Conservation (phyloP, 257 asterid species). For the Primulina huaijiensis region DNA sequence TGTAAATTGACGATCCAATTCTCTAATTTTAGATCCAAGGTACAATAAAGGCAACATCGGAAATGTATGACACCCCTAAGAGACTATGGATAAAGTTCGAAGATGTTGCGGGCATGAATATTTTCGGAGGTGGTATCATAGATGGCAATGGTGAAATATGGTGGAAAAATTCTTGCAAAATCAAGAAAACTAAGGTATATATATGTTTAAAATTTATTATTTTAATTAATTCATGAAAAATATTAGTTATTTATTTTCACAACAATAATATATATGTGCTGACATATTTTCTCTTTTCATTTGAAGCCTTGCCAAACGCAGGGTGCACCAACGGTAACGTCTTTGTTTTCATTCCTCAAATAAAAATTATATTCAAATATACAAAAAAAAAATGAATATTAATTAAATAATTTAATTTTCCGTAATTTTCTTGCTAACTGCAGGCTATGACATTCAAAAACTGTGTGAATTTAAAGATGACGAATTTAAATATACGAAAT, state of each 20-base stretch:
- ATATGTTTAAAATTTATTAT: neutral
- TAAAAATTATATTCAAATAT: neutral
- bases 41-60: conserved; percentile 53
- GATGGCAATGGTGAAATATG: conserved; percentile 82
- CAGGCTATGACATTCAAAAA: conserved; percentile 70
- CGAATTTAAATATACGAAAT: conserved; percentile 43
- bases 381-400: neutral
- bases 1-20: no score
- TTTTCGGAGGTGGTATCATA: conserved; percentile 72
- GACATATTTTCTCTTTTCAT: conserved; percentile 17
- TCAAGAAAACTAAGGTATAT: conserved; percentile 52
- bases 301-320: conserved; percentile 51
- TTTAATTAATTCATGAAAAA: neutral
- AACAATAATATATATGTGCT: neutral
- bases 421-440: neutral
- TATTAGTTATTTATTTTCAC: neutral
- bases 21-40: conserved; percentile 47
- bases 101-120: conserved; percentile 41
- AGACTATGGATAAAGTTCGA: conserved; percentile 74
- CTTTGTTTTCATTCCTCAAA: neutral
- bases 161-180: conserved; percentile 86
- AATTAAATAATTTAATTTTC: neutral
- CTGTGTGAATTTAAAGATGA: conserved; percentile 59
- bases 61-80: conserved; percentile 43
- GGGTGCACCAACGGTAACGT: conserved; percentile 50